Conservation (phyloP, 2,329 filamentous ascomycete species). For the Aspergillus sergii region DNA sequence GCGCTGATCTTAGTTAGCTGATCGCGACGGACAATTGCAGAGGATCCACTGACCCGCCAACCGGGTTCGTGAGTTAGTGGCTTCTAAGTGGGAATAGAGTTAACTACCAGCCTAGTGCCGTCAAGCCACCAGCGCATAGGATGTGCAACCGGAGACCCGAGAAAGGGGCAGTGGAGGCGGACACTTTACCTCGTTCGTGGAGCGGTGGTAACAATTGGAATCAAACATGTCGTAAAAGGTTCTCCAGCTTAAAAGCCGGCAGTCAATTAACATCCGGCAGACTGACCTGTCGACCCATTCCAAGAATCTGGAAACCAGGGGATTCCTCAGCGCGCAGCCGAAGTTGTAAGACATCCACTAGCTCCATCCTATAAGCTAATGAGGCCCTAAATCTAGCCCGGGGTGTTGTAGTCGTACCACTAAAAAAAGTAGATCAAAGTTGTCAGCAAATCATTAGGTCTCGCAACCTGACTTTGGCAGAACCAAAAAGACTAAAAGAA, state of each 20-base stretch:
- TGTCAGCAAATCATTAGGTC: slow-evolving; percentile 15
- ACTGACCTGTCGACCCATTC: neutral
- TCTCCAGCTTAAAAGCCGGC: neutral
- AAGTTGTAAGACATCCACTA: neutral
- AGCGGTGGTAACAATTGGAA: neutral
- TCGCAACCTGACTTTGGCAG: slow-evolving; percentile 6
- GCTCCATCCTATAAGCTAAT: slow-evolving; percentile 1
- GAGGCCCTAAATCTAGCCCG: slow-evolving; percentile 12
- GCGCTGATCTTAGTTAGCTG: slow-evolving; percentile 12
- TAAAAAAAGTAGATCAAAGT: slow-evolving; percentile 17
- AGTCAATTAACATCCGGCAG: neutral
- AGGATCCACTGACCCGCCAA: slow-evolving; percentile 22
- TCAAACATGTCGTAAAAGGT: neutral
- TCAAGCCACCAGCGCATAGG: slow-evolving; percentile 12
- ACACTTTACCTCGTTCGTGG: neutral
- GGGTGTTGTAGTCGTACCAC: slow-evolving; percentile 9
- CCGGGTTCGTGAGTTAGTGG: slow-evolving; percentile 21
- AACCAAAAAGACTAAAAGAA: slow-evolving; percentile 7
- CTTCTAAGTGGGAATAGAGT: slow-evolving; percentile 11
- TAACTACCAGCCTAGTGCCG: slow-evolving; percentile 6
- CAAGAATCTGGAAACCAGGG: slow-evolving; percentile 7
- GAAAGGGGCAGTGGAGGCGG: slow-evolving; percentile 3
- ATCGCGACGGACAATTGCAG: slow-evolving; percentile 23
- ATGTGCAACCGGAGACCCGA: neutral
- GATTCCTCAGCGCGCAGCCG: neutral